Evolutionary conservation across 1,139 yeast species (phyloP), one percentile per base, ranked within the genome.

Genomic region (Hansenula sp.): DNA sequence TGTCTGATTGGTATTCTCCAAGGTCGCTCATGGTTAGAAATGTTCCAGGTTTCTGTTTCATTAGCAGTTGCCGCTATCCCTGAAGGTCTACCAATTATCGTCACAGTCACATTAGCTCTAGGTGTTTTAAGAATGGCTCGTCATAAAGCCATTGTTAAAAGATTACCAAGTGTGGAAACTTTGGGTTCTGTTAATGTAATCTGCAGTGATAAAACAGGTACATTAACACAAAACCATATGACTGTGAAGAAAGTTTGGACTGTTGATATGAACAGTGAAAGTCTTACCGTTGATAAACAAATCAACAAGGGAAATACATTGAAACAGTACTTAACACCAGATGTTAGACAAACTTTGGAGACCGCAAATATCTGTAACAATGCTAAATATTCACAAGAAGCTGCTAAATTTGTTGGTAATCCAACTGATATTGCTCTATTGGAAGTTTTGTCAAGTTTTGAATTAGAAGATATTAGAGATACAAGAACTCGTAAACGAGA

Each of bases 41-140:
- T 93, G 96, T 91, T 93, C 67, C 96, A 93, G 62, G 90, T 93
- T 48, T 88, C 96, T 2, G 98, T 93, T 11, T 89, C 96, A 3
- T 73, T 93, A 51, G 98, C 98, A 0, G 98, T 93, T 13, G 99
- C 99, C 40, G 98, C 98, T 3, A 91, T 93, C 54, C 99, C 99
- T 4, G 99, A 93, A 66, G 98, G 98, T 45, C 75, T 93, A 52
- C 98, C 98, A 0, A 91, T 93, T 58, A 91, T 93, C 61, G 98
- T 93, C 37, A 91, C 98, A 5, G 98, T 93, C 6, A 93, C 98
- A 0, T 72, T 93, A 53, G 98, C 99, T 0, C 73, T 93, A 36
- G 98, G 98, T 38, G 98, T 93, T 34, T 74, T 91, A 55, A 76
- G 97, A 67, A 93, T 93, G 98, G 97, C 98, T 5, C 81, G 80